phyloP scores from a whole-genome alignment of 176 grass and related monocot species.

The Rhipidocladum racemiflorum region DNA sequence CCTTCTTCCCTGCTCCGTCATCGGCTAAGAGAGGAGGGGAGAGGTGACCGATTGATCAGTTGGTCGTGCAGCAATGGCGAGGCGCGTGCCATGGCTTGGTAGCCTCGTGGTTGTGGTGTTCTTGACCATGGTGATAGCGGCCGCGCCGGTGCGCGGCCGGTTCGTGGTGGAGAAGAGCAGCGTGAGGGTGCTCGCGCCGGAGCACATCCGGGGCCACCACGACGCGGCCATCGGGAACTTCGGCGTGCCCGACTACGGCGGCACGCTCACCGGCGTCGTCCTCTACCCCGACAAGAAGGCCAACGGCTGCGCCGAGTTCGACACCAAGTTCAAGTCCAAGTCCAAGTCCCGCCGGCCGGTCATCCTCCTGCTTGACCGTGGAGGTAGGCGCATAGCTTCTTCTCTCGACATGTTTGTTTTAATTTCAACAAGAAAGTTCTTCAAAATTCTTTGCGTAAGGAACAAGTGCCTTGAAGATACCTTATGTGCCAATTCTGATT shows the following conservation, averaged over 20 bases:
- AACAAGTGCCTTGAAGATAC: not conserved
- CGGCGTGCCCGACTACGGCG: slow-evolving; percentile 89
- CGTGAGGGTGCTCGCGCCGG: slow-evolving; percentile 70
- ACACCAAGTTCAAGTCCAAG: slow-evolving; percentile 45
- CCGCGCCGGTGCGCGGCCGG: slow-evolving; percentile 27
- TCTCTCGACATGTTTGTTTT: not conserved
- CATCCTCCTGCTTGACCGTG: slow-evolving; percentile 88
- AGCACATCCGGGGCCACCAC: slow-evolving; percentile 73
- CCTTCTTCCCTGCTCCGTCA: not conserved
- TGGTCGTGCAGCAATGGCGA: slow-evolving; percentile 13
- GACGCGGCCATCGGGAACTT: slow-evolving; percentile 93
- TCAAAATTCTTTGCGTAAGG: not conserved
- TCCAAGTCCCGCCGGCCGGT: slow-evolving; percentile 62
- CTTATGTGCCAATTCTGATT: not conserved
- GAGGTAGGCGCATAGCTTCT: slow-evolving; percentile 36
- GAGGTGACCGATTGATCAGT: not conserved
- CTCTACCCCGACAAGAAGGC: slow-evolving; percentile 72
- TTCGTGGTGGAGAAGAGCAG: slow-evolving; percentile 97
- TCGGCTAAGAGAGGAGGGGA: not conserved
- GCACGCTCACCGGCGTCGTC: slow-evolving; percentile 75
- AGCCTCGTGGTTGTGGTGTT: not conserved
- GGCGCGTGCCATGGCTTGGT: not conserved
- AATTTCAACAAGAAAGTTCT: not conserved
- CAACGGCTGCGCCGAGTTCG: slow-evolving; percentile 61
- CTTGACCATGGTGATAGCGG: not conserved